phyloP scores from a whole-genome alignment of 2,329 filamentous ascomycete species.

The Lecanoromycetidae sp. region DNA sequence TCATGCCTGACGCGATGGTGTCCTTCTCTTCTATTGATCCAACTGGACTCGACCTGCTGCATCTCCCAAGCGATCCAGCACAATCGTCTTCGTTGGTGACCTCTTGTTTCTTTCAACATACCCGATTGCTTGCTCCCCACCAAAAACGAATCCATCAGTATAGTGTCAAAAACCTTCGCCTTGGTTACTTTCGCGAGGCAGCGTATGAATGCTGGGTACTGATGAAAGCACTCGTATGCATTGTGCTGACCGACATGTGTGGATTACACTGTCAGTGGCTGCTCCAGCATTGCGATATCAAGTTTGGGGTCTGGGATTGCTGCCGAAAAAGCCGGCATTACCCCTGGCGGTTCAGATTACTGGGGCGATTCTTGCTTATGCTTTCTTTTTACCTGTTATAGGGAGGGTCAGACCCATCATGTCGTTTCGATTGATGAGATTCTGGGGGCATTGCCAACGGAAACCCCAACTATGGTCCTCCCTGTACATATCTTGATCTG shows the following conservation, averaged over 20 bases:
- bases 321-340: constrained; percentile 9
- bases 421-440: constrained; percentile 7
- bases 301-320: not conserved
- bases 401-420: constrained; percentile 2
- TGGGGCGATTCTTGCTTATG: constrained; percentile 1
- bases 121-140: no score
- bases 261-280: not conserved
- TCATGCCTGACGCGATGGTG: no score
- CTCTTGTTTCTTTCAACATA: no score
- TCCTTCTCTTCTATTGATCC: no score
- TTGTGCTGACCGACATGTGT: not conserved
- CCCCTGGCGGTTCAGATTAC: constrained; percentile 2
- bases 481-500: constrained; percentile 5
- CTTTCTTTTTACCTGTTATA: not conserved
- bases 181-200: constrained; percentile 1
- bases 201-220: not conserved
- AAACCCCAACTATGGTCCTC: not conserved
- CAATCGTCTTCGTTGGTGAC: no score
- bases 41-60: no score
- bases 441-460: not conserved
- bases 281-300: not conserved
- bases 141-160: no score
- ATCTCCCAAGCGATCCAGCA: no score
- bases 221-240: not conserved
- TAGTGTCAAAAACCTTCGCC: not conserved